phyloP scores from a whole-genome alignment of 2,329 filamentous ascomycete species.

The Aspergillus calidoustus region DNA sequence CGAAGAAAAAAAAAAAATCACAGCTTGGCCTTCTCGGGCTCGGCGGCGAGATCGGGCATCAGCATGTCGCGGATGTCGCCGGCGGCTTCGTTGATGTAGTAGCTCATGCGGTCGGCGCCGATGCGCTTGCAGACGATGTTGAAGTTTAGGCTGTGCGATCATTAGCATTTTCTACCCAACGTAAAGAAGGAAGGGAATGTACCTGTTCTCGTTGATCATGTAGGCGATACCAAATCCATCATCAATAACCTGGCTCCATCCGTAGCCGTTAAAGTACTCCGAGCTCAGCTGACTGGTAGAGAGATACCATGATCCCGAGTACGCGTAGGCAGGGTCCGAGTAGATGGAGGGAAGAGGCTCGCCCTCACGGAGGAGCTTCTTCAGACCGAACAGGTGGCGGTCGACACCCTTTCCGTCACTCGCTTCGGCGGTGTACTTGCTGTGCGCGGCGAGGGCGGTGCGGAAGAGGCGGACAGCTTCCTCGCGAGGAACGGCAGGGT shows the following conservation, averaged over 20 bases:
- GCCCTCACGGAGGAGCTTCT: constrained; percentile 81
- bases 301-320: constrained; percentile 87
- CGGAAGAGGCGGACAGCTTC: constrained; percentile 76
- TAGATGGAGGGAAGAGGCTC: constrained; percentile 83
- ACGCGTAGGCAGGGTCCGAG: constrained; percentile 81
- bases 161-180: constrained; percentile 16
- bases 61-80: constrained; percentile 87
- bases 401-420: constrained; percentile 93
- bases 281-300: constrained; percentile 88
- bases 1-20: constrained; percentile 49
- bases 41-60: constrained; percentile 68
- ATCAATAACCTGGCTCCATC: constrained; percentile 97
- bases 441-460: constrained; percentile 77
- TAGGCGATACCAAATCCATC: constrained; percentile 97
- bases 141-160: constrained; percentile 77
- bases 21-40: constrained; percentile 83
- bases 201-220: constrained; percentile 99
- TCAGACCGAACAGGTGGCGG: constrained; percentile 94
- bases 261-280: constrained; percentile 99
- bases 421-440: constrained; percentile 88
- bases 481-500: constrained; percentile 66
- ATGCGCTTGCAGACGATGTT: constrained; percentile 95
- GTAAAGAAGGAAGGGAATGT: constrained; percentile 30
- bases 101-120: constrained; percentile 90
- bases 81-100: constrained; percentile 93